Base-by-base conservation (phyloP, 805 yeast genomes). In the Wickerhamomyces queroliae region DNA sequence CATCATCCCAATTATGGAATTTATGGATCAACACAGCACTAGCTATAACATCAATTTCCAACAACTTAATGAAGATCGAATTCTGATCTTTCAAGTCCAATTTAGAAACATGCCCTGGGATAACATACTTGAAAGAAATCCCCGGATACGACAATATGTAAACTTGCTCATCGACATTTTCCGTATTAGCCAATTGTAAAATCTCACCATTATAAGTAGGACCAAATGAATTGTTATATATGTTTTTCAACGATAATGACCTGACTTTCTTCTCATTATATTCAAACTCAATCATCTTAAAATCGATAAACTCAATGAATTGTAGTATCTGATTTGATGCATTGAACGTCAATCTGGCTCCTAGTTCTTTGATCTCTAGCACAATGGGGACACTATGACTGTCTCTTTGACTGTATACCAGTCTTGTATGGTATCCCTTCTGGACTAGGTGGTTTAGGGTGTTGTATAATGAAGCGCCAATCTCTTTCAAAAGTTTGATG, bases 171-270 rank as follows among this genome's bases (percentile, higher is more conserved):
- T 12, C 22, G 19, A 19, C 18, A 23, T 23, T 11, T 8, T 11
- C 25, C 8, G 8, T 23, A 8, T 8, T 8, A 23, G 25, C 25
- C 10, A 11, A 8, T 8, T 23, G 25, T 8, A 61, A 55, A 9
- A 64, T 47, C 21, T 49, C 54, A 0, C 83, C 84, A 2, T 81
- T 79, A 43, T 72, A 76, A 0, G 84, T 78, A 2, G 83, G 83
- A 0, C 85, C 85, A 51, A 78, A 74, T 2, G 70, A 62, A 50
- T 69, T 72, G 48, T 77, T 76, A 54, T 78, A 78, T 3, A 78
- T 63, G 15, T 62, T 56, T 34, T 68, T 70, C 45, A 76, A 61
- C 1, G 61, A 51, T 6, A 54, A 57, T 9, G 19, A 11, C 7
- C 48, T 39, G 23, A 35, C 34, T 19, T 42, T 33, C 9, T 26